Evolutionary conservation across 129 eudicot genomes (phyloP), one percentile per base, ranked within the genome.

Genomic region (Tagetes patula): DNA sequence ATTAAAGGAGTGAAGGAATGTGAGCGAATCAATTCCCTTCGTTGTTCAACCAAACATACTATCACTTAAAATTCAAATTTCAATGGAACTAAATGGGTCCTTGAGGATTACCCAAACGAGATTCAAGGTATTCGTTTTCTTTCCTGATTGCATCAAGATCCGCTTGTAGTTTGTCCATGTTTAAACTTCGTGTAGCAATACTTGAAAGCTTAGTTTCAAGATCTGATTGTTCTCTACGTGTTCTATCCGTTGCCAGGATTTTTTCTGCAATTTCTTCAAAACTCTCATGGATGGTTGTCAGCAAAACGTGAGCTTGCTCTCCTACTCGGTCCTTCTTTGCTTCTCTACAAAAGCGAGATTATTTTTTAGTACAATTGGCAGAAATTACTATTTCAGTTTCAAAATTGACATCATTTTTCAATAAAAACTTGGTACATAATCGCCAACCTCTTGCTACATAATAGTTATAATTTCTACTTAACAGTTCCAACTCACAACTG

Each of bases 81-180:
- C 52, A 47, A 47, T 11, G 33, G 65, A 61, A 12, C 67, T 4
- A 36, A 36, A 36, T 1, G 45, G 45, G 31, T 0, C 30, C 64
- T 67, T 38, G 72, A 65, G 62, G 8, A 52, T 77, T 60, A 69
- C 61, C 79, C 65, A 79, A 67, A 65, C 41, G 70, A 71, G 82
- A 76, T 69, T 85, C 87, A 45, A 90, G 84, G 72, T 65, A 74
- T 12, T 85, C 87, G 40, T 87, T 90, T 79, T 90, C 94, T 54
- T 81, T 77, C 73, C 85, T 80, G 70, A 87, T 83, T 76, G 91
- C 89, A 75, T 85, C 89, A 56, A 87, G 94, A 84, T 85, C 96
- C 11, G 83, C 89, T 77, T 85, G 83, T 59, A 90, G 76, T 85
- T 85, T 84, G 74, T 77, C 83, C 32, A 80, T 40, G 48, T 91